These are phyloP conservation scores for Chaetomiaceae sp. DNA, from an alignment of 2,329 filamentous ascomycete species.

Conservation along the genomic window DNA sequence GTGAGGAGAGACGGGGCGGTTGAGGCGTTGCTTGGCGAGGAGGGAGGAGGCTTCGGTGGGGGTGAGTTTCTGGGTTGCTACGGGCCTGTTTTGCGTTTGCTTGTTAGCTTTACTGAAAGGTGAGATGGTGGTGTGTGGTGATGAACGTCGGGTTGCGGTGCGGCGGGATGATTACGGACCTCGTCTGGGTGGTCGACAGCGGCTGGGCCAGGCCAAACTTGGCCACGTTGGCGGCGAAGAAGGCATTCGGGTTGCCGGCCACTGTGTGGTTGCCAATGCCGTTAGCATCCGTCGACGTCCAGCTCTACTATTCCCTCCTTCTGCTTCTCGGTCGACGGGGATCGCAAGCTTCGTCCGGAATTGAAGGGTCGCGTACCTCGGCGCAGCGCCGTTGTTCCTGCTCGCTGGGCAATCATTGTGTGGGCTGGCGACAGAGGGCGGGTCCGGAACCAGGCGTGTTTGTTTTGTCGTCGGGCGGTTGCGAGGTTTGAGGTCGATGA, in stretches of 20 bases:
- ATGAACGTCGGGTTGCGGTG: not conserved
- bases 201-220: constrained; percentile 42
- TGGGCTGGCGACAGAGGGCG: constrained; percentile 15
- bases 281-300: constrained; percentile 9
- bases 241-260: constrained; percentile 41
- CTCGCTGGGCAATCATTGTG: constrained; percentile 54
- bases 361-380: constrained; percentile 43
- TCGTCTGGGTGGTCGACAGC: constrained; percentile 40
- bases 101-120: constrained; percentile 20
- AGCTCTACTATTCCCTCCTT: not conserved
- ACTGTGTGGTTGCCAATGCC: constrained; percentile 14
- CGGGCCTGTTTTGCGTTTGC: constrained; percentile 36
- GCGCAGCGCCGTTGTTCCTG: constrained; percentile 55
- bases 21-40: constrained; percentile 74
- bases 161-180: constrained; percentile 36
- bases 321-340: not conserved
- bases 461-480: constrained; percentile 22
- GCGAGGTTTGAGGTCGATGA: constrained; percentile 23
- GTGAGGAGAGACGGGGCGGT: constrained; percentile 80
- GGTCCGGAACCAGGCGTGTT: constrained; percentile 10
- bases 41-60: constrained; percentile 54
- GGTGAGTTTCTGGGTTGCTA: constrained; percentile 56
- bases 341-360: not conserved
- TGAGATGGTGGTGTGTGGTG: not conserved
- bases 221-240: constrained; percentile 46